Evolutionary conservation across 2,329 filamentous ascomycete species (phyloP), one percentile per base, ranked within the genome.

Genomic region (Aspergillus sp.): DNA sequence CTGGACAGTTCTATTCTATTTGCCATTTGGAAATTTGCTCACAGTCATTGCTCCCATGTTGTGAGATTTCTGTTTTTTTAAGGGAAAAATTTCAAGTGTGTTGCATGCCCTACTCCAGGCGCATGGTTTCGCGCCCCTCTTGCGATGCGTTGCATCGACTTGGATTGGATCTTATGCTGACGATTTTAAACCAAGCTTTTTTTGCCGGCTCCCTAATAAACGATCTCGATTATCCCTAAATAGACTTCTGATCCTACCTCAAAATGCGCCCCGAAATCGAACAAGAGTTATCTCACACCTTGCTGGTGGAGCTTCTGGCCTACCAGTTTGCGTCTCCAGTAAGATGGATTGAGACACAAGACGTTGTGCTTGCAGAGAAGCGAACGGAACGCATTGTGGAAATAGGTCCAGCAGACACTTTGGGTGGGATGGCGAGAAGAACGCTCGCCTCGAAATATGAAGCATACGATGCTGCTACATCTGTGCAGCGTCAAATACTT

Each of bases 321-420:
- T 99, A 98, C 80, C 95, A 99, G 77, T 99, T 99, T 78, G 95
- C 95, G 70, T 98, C 93, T 54, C 95, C 95, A 51, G 95, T 99
- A 69, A 89, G 95, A 87, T 99, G 95, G 95, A 99, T 99, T 78
- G 95, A 99, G 81, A 99, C 95, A 55, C 95, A 99, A 80, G 95
- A 99, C 93, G 95, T 99, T 69, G 95, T 99, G 72, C 89, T 99
- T 68, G 93, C 89, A 64, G 92, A 98, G 78, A 95, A 96, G 81
- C 89, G 88, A 52, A 96, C 95, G 51, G 95, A 99, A 84, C 88
- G 95, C 73, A 96, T 99, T 73, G 95, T 99, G 70, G 95, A 99
- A 78, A 89, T 99, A 68, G 95, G 95, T 75, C 95, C 95, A 24
- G 93, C 93, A 70, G 93, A 99, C 78, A 99, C 95, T 24, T 86